A percentile compares a stretch with the other conserved stretches of the same genome.
Conservation (phyloP, 1,284 basidiomycete genomes). For the Singerocomus rubriflavus region DNA sequence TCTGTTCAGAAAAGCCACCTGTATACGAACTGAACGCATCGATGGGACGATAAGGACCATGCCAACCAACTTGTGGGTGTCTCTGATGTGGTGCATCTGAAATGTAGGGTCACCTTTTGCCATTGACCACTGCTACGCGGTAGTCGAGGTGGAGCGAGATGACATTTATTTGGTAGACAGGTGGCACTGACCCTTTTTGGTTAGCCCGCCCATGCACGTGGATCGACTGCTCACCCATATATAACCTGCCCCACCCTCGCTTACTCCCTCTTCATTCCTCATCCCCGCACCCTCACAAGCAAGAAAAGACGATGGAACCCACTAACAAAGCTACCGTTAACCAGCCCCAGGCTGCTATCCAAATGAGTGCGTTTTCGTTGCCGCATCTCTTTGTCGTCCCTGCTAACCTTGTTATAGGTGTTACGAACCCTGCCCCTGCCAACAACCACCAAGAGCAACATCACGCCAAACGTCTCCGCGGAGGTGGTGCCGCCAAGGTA, state of each 20-base stretch:
- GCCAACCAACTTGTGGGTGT: too few relatives aligned
- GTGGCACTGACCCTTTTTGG: slow-evolving; percentile 8
- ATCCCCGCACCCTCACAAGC: slow-evolving; percentile 23
- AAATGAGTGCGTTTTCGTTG: slow-evolving; percentile 43
- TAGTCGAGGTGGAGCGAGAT: too few relatives aligned
- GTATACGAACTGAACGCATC: too few relatives aligned
- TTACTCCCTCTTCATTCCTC: not conserved
- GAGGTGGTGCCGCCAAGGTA: slow-evolving; percentile 49
- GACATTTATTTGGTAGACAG: too few relatives aligned
- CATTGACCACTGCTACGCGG: too few relatives aligned
- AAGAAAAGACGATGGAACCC: slow-evolving; percentile 30
- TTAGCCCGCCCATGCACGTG: slow-evolving; percentile 18
- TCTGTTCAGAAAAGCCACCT: too few relatives aligned
- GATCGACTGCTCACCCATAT: slow-evolving; percentile 13
- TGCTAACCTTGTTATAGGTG: slow-evolving; percentile 23
- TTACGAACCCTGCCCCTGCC: slow-evolving; percentile 39
- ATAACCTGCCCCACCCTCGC: slow-evolving; percentile 10
- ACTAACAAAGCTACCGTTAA: slow-evolving; percentile 38
- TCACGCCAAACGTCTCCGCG: slow-evolving; percentile 45
- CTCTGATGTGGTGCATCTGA: too few relatives aligned
- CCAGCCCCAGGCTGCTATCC: slow-evolving; percentile 46
- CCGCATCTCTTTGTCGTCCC: not conserved
- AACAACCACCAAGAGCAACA: slow-evolving; percentile 38
- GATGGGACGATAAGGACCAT: not conserved
- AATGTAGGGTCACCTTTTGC: too few relatives aligned